phyloP scores from a whole-genome alignment of 768 basidiomycete species.

The Rhodotorula babjevae region DNA sequence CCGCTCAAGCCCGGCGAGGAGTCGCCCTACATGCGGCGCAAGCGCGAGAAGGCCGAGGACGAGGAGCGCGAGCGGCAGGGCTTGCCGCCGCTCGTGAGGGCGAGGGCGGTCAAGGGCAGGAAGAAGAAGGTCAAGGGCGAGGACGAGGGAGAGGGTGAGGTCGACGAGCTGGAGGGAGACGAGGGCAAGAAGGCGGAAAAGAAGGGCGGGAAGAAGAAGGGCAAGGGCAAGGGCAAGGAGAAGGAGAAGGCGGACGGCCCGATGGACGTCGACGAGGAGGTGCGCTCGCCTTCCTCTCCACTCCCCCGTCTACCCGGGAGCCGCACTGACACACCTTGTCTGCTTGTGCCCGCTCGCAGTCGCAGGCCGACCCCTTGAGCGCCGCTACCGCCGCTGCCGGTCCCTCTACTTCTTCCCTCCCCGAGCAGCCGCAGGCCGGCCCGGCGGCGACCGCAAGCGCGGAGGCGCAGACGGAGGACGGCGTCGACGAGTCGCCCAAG shows the following conservation, averaged over 20 bases:
- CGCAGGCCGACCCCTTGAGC: background rate
- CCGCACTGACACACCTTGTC: no score
- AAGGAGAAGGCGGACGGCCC: constrained; percentile 38
- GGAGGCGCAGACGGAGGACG: no score
- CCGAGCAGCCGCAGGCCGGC: no score
- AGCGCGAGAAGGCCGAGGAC: constrained; percentile 34
- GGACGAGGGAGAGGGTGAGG: constrained; percentile 45
- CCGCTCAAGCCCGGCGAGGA: constrained; percentile 14
- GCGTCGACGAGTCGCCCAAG: no score
- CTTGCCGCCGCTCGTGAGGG: constrained; percentile 26
- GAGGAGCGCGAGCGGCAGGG: constrained; percentile 28
- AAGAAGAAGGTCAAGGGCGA: constrained; percentile 50
- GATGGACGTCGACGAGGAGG: background rate
- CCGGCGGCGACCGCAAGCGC: no score
- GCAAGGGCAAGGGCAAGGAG: constrained; percentile 43
- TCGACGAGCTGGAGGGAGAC: constrained; percentile 31
- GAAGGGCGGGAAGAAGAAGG: background rate
- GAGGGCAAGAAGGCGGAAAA: background rate
- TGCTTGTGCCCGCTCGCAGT: background rate
- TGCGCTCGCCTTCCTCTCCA: background rate
- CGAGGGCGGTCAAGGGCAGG: constrained; percentile 37
- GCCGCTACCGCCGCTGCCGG: no score
- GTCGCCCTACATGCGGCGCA: constrained; percentile 39
- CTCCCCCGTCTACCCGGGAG: background rate
- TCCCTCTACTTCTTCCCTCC: background rate